Base-by-base conservation (phyloP, 2,329 filamentous ascomycete species). In the Fusarium tuaranense region DNA sequence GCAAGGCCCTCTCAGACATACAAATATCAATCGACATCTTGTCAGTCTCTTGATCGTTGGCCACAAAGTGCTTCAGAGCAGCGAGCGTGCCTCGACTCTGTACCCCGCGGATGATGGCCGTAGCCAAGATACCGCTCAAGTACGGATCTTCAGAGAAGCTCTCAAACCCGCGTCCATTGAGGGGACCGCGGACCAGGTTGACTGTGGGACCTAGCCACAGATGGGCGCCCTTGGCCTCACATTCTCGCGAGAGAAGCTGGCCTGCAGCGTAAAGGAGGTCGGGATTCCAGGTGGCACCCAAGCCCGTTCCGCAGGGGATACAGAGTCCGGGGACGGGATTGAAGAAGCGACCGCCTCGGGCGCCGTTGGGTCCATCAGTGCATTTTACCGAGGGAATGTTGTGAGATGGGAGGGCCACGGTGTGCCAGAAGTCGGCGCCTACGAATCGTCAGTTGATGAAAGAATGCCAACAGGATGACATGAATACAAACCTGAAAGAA, bases 111-210 rank as follows among this genome's bases (percentile, higher is more conserved):
- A 83, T 78, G 34, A 81, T 82, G 18, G 73, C 72, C 3, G 77
- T 78, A 3, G 73, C 77, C 13, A 79, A 10, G 0, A 72, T 36
- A 0, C 77, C 75, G 16, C 69, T 72, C 8, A 84, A 68, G 20
- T 82, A 74, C 22, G 83, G 82, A 58, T 84, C 82, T 77, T 92
- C 91, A 2, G 88, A 89, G 76, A 90, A 92, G 0, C 89, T 90
- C 78, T 93, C 91, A 70, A 92, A 92, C 58, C 90, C 90, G 63
- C 90, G 86, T 4, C 90, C 91, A 27, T 89, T 90, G 0, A 92
- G 84, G 3, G 90, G 91, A 4, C 87, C 89, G 32, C 91, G 86
- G 74, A 91, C 88, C 79, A 90, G 89, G 78, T 90, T 91, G 32
- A 92, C 87, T 0, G 90, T 92, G 1, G 90, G 90, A 1, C 88